Evolutionary conservation across 331 rosid species (phyloP), one percentile per base, ranked within the genome.

Genomic region (Spiraea crenata): DNA sequence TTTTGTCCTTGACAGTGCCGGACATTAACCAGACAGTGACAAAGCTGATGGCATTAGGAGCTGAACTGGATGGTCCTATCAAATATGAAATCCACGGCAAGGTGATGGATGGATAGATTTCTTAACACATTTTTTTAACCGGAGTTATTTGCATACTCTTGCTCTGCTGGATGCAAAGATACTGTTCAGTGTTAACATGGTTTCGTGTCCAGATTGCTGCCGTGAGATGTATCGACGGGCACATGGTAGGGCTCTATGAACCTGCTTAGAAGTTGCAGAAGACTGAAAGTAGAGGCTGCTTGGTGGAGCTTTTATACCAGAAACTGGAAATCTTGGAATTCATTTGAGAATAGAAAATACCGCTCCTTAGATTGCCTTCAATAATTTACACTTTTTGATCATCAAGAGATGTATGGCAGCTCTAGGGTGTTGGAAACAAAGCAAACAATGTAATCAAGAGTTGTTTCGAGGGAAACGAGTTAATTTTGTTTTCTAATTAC

Each of bases 61-160:
- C 96, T 76, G 89, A 90, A 81, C 89, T 90, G 13, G 92, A 92
- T 66, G 97, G 96, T 34, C 83, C 90, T 47, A 90, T 92, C 44
- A 93, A 93, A 62, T 66, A 88, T 65, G 96, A 85, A 74, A 75
- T 87, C 73, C 96, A 88, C 63, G 97, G 90, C 65, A 88, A 85
- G 89, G 92, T 81, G 61, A 78, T 3, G 57, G 61, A 78, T 3
- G 57, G 39, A 45, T 55, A 4, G 16, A 67, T 65, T 63, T 35
- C 37, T 10, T 37, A n/a, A 10, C 20, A 58, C 9, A 50, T 31
- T 39, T 34, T 12, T 5, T 25, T 25, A 25, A 25, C 31, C 31
- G 2, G 31, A 25, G 31, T 25, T 25, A 20, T 16, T 25, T 12
- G 5, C 31, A 3, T 39, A 14, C 1, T 2, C 15, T 47, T 10